Conservation (phyloP, 306 rosid species). For the Gleditsia sinensis region DNA sequence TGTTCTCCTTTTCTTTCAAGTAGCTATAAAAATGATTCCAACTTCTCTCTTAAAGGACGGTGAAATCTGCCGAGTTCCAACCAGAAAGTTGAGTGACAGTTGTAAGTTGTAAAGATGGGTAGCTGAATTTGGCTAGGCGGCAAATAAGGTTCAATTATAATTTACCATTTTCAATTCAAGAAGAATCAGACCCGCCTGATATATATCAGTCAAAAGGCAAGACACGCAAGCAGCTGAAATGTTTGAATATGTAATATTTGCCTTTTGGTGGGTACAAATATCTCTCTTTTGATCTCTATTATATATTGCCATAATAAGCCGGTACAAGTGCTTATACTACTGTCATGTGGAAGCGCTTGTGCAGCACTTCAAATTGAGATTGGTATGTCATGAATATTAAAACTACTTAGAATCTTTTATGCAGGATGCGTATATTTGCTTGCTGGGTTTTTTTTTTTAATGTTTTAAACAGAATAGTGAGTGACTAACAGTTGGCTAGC, state of each 20-base stretch:
- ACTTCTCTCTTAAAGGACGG: no score
- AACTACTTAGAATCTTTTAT: no score
- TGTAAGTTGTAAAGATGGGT: not conserved
- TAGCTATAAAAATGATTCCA: no score
- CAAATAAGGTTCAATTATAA: not conserved
- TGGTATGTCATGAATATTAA: not conserved
- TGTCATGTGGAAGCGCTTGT: not conserved
- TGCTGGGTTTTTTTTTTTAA: not conserved
- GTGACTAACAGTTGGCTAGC: not conserved
- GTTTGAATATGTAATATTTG: not conserved
- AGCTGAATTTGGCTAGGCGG: no score
- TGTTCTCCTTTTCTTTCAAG: no score
- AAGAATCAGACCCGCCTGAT: slow-evolving; percentile 2
- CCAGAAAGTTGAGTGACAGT: not conserved
- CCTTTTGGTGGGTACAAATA: not conserved
- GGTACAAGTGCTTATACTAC: slow-evolving; percentile 16
- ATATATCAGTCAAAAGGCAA: slow-evolving; percentile 28
- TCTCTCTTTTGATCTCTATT: not conserved
- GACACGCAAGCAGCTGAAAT: not conserved
- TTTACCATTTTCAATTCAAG: not conserved
- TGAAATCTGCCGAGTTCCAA: no score
- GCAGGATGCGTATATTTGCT: not conserved
- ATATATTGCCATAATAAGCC: not conserved
- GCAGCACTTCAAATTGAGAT: not conserved
- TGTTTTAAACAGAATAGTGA: not conserved